Percentiles rank a stretch among this genome's conserved stretches.
These are phyloP conservation scores for Cocos nucifera DNA, from an alignment of 176 grass and related monocot genomes.

Conservation along the genomic window DNA sequence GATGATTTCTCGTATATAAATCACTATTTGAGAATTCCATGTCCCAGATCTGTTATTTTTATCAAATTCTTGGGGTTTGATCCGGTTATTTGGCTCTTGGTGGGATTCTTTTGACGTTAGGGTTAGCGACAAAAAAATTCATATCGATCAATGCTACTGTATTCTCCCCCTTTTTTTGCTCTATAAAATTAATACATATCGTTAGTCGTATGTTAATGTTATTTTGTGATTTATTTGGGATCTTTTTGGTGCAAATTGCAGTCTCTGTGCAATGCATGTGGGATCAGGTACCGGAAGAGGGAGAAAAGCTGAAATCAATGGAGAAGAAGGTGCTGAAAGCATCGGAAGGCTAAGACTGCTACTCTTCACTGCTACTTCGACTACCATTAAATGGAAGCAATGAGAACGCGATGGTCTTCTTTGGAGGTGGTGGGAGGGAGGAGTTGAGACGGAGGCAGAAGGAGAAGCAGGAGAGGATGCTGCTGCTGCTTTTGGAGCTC, in stretches of 20 bases:
- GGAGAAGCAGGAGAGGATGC: constrained; percentile 21
- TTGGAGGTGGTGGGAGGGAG: neutral
- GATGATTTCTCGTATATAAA: too few relatives aligned
- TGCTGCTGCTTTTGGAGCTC: constrained; percentile 4
- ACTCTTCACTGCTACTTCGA: too few relatives aligned
- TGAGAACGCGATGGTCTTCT: neutral
- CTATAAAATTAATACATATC: neutral
- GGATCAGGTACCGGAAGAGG: constrained; percentile 39
- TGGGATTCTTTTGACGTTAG: too few relatives aligned
- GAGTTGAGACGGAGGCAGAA: constrained; percentile 6
- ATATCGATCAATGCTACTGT: too few relatives aligned
- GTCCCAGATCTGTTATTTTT: too few relatives aligned
- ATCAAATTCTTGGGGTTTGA: too few relatives aligned
- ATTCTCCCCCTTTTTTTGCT: neutral
- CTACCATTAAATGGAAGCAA: too few relatives aligned
- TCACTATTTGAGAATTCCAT: too few relatives aligned
- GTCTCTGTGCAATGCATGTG: constrained; percentile 50
- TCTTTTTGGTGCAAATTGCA: neutral
- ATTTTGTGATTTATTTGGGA: neutral
- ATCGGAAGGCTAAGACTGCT: neutral
- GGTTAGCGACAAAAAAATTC: too few relatives aligned
- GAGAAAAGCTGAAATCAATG: neutral
- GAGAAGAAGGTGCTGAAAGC: neutral
- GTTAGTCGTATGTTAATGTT: too few relatives aligned
- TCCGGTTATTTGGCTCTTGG: too few relatives aligned